Evolutionary conservation across 108 stramenopile genomes (phyloP).

Genomic region (Nannochloropsis oceanica): DNA sequence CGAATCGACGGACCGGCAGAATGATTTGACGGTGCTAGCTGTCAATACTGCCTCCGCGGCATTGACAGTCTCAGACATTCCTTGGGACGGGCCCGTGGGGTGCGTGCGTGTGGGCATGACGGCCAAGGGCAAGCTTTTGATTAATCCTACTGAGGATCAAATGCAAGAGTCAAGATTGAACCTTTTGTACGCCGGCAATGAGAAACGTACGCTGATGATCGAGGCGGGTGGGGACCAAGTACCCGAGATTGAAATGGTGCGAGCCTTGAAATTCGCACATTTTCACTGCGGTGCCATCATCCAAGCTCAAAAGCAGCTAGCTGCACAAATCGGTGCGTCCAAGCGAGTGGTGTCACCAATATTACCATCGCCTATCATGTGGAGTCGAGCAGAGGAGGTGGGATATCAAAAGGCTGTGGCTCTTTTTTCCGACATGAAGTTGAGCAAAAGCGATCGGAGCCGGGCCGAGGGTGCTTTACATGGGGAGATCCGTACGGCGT

Average conservation of each 20-base stretch:
- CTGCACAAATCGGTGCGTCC: neutral
- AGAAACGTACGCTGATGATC: constrained; percentile 33
- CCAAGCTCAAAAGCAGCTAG: neutral
- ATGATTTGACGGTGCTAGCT: constrained; percentile 39
- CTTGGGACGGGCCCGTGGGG: constrained; percentile 45
- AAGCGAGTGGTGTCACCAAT: neutral
- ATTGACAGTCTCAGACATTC: constrained; percentile 37
- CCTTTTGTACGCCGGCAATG: constrained; percentile 36
- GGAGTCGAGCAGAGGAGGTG: neutral
- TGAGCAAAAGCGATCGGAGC: constrained; percentile 9
- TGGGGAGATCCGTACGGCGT: neutral
- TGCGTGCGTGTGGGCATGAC: constrained; percentile 45
- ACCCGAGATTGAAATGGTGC: constrained; percentile 2
- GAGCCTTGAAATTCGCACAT: constrained; percentile 27
- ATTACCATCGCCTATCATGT: neutral
- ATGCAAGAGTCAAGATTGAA: constrained; percentile 13
- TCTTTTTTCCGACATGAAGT: neutral
- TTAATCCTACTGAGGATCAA: constrained; percentile 20
- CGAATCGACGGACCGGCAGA: constrained; percentile 16
- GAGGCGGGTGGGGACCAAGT: constrained; percentile 32
- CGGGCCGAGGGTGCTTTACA: constrained; percentile 8
- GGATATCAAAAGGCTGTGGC: neutral
- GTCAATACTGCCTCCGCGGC: constrained; percentile 65
- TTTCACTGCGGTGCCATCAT: neutral
- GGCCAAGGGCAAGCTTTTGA: constrained; percentile 23